A percentile compares a stretch with the other conserved stretches of the same genome.
phyloP scores from a whole-genome alignment of 306 rosid species.

The Castanopsis chinensis region DNA sequence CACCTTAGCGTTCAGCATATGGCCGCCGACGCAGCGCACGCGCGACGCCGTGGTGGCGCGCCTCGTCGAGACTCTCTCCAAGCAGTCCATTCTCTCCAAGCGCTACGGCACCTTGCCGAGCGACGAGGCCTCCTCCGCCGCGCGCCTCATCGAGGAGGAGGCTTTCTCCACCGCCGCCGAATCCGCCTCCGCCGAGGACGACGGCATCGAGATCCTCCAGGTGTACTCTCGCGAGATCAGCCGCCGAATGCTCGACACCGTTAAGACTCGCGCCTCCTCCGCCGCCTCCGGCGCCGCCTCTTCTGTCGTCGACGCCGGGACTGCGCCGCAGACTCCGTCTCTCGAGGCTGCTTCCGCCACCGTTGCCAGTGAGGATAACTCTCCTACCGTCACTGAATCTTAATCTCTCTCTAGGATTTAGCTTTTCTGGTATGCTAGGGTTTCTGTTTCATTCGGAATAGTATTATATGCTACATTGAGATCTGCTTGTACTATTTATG shows the following conservation, averaged over 20 bases:
- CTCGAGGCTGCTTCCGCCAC: slow-evolving; percentile 17
- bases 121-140: slow-evolving; percentile 57
- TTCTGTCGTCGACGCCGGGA: slow-evolving; percentile 31
- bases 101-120: slow-evolving; percentile 74
- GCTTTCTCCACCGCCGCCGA: slow-evolving; percentile 62
- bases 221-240: slow-evolving; percentile 96
- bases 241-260: slow-evolving; percentile 85
- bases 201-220: slow-evolving; percentile 92
- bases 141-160: slow-evolving; percentile 70
- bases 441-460: slow-evolving; percentile 7
- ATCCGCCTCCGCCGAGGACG: slow-evolving; percentile 53
- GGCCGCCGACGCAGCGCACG: slow-evolving; percentile 96
- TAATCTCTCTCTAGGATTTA: slow-evolving; percentile 28
- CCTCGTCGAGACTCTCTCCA: slow-evolving; percentile 73
- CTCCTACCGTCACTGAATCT: slow-evolving; percentile 34
- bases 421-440: slow-evolving; percentile 29
- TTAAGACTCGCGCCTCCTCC: slow-evolving; percentile 48
- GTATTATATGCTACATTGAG: slow-evolving; percentile 11
- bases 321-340: slow-evolving; percentile 24
- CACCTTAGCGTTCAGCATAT: slow-evolving; percentile 58
- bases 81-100: slow-evolving; percentile 82
- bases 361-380: slow-evolving; percentile 30
- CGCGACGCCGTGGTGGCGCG: slow-evolving; percentile 86
- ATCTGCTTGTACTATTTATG: slow-evolving; percentile 28
- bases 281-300: slow-evolving; percentile 1